Base-by-base conservation (phyloP, 805 yeast genomes). In the Saccharomycopsis fibuligera region DNA sequence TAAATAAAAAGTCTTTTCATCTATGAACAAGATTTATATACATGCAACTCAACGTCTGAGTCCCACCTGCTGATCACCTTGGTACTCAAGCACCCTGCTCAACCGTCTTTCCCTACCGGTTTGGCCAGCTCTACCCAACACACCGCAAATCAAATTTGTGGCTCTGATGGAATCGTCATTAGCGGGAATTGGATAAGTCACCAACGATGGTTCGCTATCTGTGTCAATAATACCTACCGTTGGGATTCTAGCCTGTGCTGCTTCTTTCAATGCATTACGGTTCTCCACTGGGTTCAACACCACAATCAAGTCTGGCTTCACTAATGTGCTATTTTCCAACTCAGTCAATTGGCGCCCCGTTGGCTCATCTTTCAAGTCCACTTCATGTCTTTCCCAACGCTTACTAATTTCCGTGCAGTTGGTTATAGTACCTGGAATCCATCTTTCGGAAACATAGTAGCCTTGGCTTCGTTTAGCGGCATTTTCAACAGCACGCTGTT, bases 361-460 rank as follows among this genome's bases (percentile, higher is more conserved):
- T 31, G 83, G 78, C 23, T 66, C 59, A 61, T 89, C 91, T 19
- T 67, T 74, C 78, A 84, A 74, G 64, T 88, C 88, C 43, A 90
- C 79, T 68, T 87, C 95, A 50, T 75, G 77, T 59, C 85, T 77
- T 38, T 78, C 80, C 76, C 81, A 78, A 36, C 67, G 66, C 35
- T 69, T 68, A 8, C 77, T 68, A 21, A 84, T 80, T 61, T 79
- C 85, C 27, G 81, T 71, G 48, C 87, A 79, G 67, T 93, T 93
- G 40, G 98, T 88, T 56, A 93, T 73, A 22, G 95, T 85, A 56
- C 99, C 99, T 2, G 97, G 96, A 51, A 86, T 78, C 99, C 99
- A 93, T 61, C 89, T 79, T 41, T 79, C 75, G 21, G 84, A 73
- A 19, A 93, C 90, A 61, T 83, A 89, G 66, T 79, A 88, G 14